phyloP scores from a whole-genome alignment of 805 yeast species.

The Myxozyma kluyveri region DNA sequence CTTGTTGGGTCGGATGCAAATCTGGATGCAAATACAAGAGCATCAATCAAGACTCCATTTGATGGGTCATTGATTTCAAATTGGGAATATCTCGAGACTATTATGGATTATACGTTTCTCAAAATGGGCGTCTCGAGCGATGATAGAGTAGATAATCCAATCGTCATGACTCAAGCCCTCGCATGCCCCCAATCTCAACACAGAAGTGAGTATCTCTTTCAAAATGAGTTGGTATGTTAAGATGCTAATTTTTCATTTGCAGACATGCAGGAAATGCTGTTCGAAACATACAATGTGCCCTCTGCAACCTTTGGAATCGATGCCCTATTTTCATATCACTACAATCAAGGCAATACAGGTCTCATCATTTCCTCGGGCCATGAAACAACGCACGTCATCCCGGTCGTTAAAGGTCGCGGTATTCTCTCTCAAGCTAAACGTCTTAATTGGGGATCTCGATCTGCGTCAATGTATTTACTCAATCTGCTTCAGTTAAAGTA shows the following conservation, averaged over 20 bases:
- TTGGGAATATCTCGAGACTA: constrained; percentile 85
- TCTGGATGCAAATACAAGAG: constrained; percentile 64
- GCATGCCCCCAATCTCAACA: constrained; percentile 72
- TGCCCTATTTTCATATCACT: constrained; percentile 70
- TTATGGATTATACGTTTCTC: constrained; percentile 78
- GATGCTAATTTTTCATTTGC: background rate
- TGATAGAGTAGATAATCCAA: constrained; percentile 67
- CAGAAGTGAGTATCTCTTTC: constrained; percentile 38
- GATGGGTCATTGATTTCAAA: constrained; percentile 85
- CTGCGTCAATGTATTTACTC: constrained; percentile 60
- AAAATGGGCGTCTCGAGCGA: constrained; percentile 65
- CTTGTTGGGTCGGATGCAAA: constrained; percentile 80
- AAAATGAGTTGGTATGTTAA: background rate
- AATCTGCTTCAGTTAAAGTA: constrained; percentile 72
- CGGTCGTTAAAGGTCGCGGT: constrained; percentile 72
- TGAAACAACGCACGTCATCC: constrained; percentile 78
- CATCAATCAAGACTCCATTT: constrained; percentile 72
- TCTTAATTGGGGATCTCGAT: constrained; percentile 88
- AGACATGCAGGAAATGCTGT: constrained; percentile 71
- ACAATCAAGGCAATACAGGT: constrained; percentile 55
- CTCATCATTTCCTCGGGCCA: constrained; percentile 80
- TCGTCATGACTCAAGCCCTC: constrained; percentile 74
- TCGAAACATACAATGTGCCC: constrained; percentile 78
- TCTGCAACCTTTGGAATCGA: constrained; percentile 79
- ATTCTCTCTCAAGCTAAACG: constrained; percentile 67